phyloP scores from a whole-genome alignment of 2,329 filamentous ascomycete genomes.

The Xylaria sp. region DNA sequence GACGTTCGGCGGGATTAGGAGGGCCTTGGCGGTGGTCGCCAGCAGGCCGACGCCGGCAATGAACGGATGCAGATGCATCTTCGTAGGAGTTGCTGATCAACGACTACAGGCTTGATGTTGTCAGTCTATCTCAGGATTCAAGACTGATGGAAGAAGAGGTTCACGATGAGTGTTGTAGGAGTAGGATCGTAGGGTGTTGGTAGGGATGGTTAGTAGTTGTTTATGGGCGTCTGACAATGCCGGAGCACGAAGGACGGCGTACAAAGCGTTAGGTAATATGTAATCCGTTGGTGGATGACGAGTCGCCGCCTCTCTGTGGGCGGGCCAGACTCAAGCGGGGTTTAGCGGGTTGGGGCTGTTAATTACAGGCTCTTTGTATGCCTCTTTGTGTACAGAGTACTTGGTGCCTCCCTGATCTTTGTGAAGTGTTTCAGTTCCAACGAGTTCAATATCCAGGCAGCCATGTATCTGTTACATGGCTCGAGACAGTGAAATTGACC shows the following conservation, averaged over 20 bases:
- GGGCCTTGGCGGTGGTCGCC: slow-evolving; percentile 32
- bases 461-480: too few species aligned
- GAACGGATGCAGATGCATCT: slow-evolving; percentile 33
- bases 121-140: slow-evolving; percentile 6
- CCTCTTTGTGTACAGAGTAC: background rate
- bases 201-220: background rate
- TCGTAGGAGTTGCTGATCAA: slow-evolving; percentile 11
- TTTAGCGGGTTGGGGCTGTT: background rate
- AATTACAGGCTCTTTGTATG: background rate
- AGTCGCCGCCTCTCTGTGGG: background rate
- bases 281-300: background rate
- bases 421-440: background rate
- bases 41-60: slow-evolving; percentile 34
- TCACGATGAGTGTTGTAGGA: background rate
- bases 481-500: too few species aligned
- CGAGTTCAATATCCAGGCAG: too few species aligned
- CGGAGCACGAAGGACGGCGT: background rate
- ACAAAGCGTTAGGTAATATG: background rate
- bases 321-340: background rate
- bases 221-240: background rate
- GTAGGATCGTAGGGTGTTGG: background rate
- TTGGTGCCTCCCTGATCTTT: background rate
- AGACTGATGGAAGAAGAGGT: slow-evolving; percentile 2
- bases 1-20: slow-evolving; percentile 31
- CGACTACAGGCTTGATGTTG: background rate